These are phyloP conservation scores for Neophaeococcomyces aloes DNA, from an alignment of 2,329 filamentous ascomycete species.

Conservation along the genomic window DNA sequence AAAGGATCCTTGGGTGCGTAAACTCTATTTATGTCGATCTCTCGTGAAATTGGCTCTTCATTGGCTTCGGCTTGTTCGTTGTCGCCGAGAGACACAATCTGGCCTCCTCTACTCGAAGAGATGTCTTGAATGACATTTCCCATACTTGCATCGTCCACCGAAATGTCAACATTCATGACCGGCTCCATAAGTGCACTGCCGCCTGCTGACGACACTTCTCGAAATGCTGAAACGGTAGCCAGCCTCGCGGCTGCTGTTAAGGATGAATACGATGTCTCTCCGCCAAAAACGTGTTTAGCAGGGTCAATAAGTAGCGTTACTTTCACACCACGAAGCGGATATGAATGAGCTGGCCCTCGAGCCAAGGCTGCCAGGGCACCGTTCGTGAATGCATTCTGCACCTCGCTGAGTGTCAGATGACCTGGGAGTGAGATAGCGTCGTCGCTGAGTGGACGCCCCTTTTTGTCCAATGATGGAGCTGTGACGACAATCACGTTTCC, in stretches of 20 bases:
- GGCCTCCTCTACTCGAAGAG: slow-evolving; percentile 59
- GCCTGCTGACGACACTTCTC: slow-evolving; percentile 45
- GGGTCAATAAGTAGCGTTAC: slow-evolving; percentile 62
- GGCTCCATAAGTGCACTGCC: slow-evolving; percentile 72
- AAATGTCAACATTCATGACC: slow-evolving; percentile 82
- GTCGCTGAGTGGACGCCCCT: slow-evolving; percentile 28
- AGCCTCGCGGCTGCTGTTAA: slow-evolving; percentile 56
- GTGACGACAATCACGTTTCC: slow-evolving; percentile 58
- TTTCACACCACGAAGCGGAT: slow-evolving; percentile 66
- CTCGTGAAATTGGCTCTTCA: slow-evolving; percentile 15
- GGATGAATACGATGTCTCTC: slow-evolving; percentile 56
- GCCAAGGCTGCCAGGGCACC: slow-evolving; percentile 75
- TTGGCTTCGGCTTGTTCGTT: slow-evolving; percentile 28
- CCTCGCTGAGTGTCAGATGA: slow-evolving; percentile 39
- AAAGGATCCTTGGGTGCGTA: slow-evolving; percentile 88
- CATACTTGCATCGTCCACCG: slow-evolving; percentile 69
- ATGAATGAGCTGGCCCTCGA: slow-evolving; percentile 68
- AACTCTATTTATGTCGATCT: slow-evolving; percentile 62
- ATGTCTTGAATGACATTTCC: slow-evolving; percentile 77
- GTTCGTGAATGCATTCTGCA: slow-evolving; percentile 55
- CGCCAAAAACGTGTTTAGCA: slow-evolving; percentile 51
- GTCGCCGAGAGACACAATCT: slow-evolving; percentile 60
- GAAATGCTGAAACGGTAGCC: slow-evolving; percentile 61
- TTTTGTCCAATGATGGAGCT: slow-evolving; percentile 40
- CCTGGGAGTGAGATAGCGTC: slow-evolving; percentile 43